Conservation (phyloP, 2,329 filamentous ascomycete genomes). For the Paracorniculantispora psalliotae region DNA sequence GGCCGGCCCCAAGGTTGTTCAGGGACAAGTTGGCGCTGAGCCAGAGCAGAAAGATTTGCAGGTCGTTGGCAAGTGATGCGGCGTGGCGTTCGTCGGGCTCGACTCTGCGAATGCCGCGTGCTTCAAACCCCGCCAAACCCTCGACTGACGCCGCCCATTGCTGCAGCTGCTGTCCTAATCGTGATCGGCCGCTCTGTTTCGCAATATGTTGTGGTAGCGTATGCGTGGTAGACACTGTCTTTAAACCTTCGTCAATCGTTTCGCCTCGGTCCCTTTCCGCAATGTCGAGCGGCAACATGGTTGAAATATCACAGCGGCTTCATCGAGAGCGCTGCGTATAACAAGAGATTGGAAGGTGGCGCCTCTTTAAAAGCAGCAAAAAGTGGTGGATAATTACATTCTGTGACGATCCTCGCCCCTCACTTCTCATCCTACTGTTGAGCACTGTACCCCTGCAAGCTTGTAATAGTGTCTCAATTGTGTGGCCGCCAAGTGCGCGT, state of each 20-base stretch:
- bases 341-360: too few species aligned
- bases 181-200: background rate
- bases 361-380: too few species aligned
- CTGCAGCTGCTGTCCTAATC: background rate
- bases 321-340: too few species aligned
- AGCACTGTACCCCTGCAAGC: too few species aligned
- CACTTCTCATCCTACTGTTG: too few species aligned
- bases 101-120: slow-evolving; percentile 36
- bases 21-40: slow-evolving; percentile 40
- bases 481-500: too few species aligned
- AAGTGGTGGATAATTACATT: too few species aligned
- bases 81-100: slow-evolving; percentile 31
- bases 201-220: too few species aligned
- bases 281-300: background rate
- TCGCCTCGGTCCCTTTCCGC: background rate
- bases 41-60: slow-evolving; percentile 38
- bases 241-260: too few species aligned
- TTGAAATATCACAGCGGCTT: background rate
- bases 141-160: slow-evolving; percentile 25
- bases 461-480: too few species aligned
- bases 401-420: too few species aligned
- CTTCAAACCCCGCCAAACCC: slow-evolving; percentile 32
- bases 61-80: slow-evolving; percentile 28
- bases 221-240: too few species aligned
- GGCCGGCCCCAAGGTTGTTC: slow-evolving; percentile 59